These are phyloP conservation scores for Gentiana dahurica DNA, from an alignment of 257 asterid genomes.

Conservation along the genomic window DNA sequence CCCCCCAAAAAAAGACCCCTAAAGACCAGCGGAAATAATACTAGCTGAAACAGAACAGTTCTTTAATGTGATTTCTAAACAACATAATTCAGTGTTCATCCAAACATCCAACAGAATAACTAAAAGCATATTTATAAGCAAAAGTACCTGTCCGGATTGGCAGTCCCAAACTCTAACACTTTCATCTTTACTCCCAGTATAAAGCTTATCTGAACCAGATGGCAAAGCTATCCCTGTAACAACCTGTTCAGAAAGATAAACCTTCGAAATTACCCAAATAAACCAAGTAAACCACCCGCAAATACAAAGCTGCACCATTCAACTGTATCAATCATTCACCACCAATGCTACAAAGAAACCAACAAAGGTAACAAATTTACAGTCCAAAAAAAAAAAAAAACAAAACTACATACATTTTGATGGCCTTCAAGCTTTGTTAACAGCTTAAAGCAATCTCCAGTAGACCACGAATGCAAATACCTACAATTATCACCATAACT, in stretches of 20 bases:
- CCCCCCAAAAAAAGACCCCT: too few species aligned
- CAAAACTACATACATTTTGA: constrained; percentile 44
- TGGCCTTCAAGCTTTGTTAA: constrained; percentile 86
- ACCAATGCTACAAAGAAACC: background rate
- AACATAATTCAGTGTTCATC: too few species aligned
- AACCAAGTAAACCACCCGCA: background rate
- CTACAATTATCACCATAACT: constrained; percentile 62
- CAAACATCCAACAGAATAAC: background rate
- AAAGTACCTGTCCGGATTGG: constrained; percentile 87
- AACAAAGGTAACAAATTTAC: background rate
- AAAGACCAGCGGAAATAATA: too few species aligned
- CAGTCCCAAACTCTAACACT: constrained; percentile 94
- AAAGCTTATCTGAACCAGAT: constrained; percentile 84
- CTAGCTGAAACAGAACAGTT: too few species aligned
- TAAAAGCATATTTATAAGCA: background rate
- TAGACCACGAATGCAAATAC: constrained; percentile 82
- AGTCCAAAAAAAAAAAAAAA: background rate
- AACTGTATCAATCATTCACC: too few species aligned
- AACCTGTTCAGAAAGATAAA: constrained; percentile 36
- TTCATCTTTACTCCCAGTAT: constrained; percentile 87
- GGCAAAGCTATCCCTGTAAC: constrained; percentile 87
- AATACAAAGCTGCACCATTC: too few species aligned
- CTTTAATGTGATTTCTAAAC: too few species aligned
- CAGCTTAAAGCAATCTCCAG: constrained; percentile 60
- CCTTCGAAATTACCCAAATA: constrained; percentile 5